Percentiles rank a stretch among this genome's conserved stretches.
Conservation (phyloP, 163 green algal species). For the Trebouxiophyceae sp. region DNA sequence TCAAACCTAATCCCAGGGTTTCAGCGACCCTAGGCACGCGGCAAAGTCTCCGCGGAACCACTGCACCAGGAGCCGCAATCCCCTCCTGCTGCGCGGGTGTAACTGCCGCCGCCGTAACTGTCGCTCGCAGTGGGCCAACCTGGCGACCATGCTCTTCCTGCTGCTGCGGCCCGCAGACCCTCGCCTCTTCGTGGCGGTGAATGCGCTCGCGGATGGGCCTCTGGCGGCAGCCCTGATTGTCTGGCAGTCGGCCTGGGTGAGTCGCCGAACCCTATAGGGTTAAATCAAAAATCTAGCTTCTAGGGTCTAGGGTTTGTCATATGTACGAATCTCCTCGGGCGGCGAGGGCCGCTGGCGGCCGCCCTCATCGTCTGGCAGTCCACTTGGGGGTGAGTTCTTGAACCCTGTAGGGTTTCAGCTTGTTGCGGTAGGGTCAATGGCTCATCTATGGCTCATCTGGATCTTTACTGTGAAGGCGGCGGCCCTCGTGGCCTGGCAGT, state of each 20-base stretch:
- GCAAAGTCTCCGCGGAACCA: no score
- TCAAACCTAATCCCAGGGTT: no score
- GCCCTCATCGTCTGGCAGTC: slow-evolving; percentile 62
- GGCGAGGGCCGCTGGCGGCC: background rate
- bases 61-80: no score
- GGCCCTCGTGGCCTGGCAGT: no score
- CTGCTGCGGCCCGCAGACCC: slow-evolving; percentile 16
- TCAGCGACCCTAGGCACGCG: no score
- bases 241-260: slow-evolving; percentile 67
- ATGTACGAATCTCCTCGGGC: background rate
- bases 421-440: no score
- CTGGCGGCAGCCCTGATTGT: slow-evolving; percentile 52
- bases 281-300: slow-evolving; percentile 1
- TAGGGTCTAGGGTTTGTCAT: no score
- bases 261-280: background rate
- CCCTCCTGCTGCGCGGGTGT: no score
- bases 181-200: slow-evolving; percentile 26
- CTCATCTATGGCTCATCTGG: no score
- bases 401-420: background rate
- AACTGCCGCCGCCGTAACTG: background rate
- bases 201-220: slow-evolving; percentile 59
- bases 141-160: slow-evolving; percentile 32
- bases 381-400: slow-evolving; percentile 43
- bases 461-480: no score
- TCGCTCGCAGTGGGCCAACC: slow-evolving; percentile 41